phyloP scores from a whole-genome alignment of 331 rosid genomes.

The Erythrophleum ivorense region DNA sequence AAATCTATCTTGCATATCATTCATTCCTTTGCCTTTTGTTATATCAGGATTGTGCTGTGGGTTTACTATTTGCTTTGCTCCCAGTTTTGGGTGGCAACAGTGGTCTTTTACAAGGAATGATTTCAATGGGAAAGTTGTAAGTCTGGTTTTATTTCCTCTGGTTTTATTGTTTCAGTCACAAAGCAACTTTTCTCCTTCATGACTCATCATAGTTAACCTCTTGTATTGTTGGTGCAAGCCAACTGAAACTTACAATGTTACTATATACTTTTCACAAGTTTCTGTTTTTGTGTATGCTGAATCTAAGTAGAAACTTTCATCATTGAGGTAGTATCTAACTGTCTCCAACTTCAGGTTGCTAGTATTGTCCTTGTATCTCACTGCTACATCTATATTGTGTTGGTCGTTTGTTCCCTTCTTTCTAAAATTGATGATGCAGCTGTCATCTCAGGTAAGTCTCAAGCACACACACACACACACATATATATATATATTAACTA shows the following conservation, averaged over 20 bases:
- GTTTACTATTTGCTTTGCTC: slow-evolving; percentile 95
- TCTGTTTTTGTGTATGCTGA: slow-evolving; percentile 18
- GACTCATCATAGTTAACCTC: slow-evolving; percentile 1
- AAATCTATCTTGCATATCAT: slow-evolving; percentile 30
- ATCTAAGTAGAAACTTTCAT: slow-evolving; percentile 15
- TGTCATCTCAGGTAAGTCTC: slow-evolving; percentile 87
- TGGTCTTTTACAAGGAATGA: slow-evolving; percentile 86
- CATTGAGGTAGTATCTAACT: slow-evolving; percentile 31
- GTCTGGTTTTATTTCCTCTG: slow-evolving; percentile 43
- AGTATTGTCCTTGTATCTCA: slow-evolving; percentile 86
- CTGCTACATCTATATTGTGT: slow-evolving; percentile 70
- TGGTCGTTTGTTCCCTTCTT: slow-evolving; percentile 99
- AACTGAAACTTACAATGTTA: slow-evolving; percentile 30
- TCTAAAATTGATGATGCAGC: slow-evolving; percentile 88
- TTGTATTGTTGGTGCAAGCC: slow-evolving; percentile 35
- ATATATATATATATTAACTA: not conserved
- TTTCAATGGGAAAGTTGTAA: slow-evolving; percentile 95
- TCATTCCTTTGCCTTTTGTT: slow-evolving; percentile 42
- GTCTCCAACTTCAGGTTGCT: slow-evolving; percentile 70
- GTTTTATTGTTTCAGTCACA: slow-evolving; percentile 26
- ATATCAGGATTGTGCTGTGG: slow-evolving; percentile 97
- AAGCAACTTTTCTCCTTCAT: slow-evolving; percentile 21
- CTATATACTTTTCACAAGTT: slow-evolving; percentile 19
- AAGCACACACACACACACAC: not conserved
- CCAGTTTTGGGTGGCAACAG: slow-evolving; percentile 99